These are phyloP conservation scores for Capillidium rhysosporum DNA, from an alignment of 371 early-diverging fungal species.

Conservation along the genomic window DNA sequence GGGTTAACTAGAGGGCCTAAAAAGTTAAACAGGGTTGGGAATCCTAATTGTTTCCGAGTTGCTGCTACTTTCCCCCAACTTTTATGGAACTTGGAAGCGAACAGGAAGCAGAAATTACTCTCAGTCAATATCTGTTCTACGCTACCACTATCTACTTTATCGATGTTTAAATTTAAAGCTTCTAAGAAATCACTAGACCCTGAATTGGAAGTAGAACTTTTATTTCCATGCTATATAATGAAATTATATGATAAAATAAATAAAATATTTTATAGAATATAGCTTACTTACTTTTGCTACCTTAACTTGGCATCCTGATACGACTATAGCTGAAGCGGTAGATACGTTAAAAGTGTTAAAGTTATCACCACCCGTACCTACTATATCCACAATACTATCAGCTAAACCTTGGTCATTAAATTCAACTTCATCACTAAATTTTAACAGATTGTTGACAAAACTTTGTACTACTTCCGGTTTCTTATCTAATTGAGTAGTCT, in stretches of 20 bases:
- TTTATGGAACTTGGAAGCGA: slow-evolving; percentile 81
- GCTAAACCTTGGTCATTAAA: slow-evolving; percentile 20
- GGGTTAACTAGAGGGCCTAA: slow-evolving; percentile 88
- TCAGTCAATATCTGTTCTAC: slow-evolving; percentile 39
- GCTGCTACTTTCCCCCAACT: slow-evolving; percentile 67
- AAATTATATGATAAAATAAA: not conserved
- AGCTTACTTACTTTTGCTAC: slow-evolving; percentile 65
- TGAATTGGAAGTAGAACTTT: slow-evolving; percentile 80
- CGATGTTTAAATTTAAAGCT: slow-evolving; percentile 53
- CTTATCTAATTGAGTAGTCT: slow-evolving; percentile 42
- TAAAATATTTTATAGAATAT: not conserved
- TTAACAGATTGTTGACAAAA: slow-evolving; percentile 39
- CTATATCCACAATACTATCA: slow-evolving; percentile 63
- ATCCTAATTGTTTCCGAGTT: slow-evolving; percentile 68
- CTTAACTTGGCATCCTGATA: slow-evolving; percentile 79
- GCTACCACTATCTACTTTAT: slow-evolving; percentile 32
- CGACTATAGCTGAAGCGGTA: slow-evolving; percentile 78
- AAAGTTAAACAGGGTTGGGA: slow-evolving; percentile 87
- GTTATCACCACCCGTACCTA: slow-evolving; percentile 97
- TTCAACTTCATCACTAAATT: slow-evolving; percentile 29
- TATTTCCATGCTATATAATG: slow-evolving; percentile 64
- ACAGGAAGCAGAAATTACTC: slow-evolving; percentile 76
- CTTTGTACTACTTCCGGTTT: slow-evolving; percentile 63
- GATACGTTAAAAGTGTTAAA: slow-evolving; percentile 92
- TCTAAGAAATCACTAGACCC: slow-evolving; percentile 91